Conservation (phyloP, 2,329 filamentous ascomycete genomes). For the Cladosporium halotolerans region DNA sequence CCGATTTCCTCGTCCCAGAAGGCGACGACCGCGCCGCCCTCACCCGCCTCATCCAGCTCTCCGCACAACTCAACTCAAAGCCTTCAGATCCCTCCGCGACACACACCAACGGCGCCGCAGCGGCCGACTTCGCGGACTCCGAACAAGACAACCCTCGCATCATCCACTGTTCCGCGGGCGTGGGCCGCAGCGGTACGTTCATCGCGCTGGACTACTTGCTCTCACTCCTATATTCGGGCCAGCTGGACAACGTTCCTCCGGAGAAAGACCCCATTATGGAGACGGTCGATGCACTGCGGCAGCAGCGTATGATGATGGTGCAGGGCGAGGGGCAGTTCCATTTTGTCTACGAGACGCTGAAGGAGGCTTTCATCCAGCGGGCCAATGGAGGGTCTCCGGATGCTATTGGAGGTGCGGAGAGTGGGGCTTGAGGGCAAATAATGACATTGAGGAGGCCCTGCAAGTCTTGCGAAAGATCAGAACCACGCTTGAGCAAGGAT, state of each 20-base stretch:
- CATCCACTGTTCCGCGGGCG: conserved; percentile 69
- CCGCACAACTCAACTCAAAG: conserved; percentile 49
- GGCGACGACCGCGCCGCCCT: conserved; percentile 62
- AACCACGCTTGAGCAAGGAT: too few species aligned
- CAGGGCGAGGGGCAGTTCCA: conserved; percentile 77
- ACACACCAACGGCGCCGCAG: conserved; percentile 16
- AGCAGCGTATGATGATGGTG: conserved; percentile 93
- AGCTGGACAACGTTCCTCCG: conserved; percentile 47
- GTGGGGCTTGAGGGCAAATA: too few species aligned
- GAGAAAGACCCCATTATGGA: conserved; percentile 65
- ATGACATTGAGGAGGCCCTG: too few species aligned
- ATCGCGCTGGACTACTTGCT: conserved; percentile 92
- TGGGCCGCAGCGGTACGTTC: conserved; percentile 90
- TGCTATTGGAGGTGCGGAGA: conserved; percentile 2
- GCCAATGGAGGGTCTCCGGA: not conserved
- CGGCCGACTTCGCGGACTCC: conserved; percentile 24
- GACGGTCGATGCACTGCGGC: conserved; percentile 71
- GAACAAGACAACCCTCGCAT: conserved; percentile 62
- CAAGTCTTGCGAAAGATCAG: too few species aligned
- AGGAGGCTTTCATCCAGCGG: conserved; percentile 62
- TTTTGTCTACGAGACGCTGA: conserved; percentile 83
- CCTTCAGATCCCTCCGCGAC: conserved; percentile 13
- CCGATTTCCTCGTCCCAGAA: conserved; percentile 78
- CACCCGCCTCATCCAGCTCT: conserved; percentile 63
- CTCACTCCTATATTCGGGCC: conserved; percentile 70